Percentiles rank a stretch among this genome's conserved stretches.
Evolutionary conservation across 257 asterid species (phyloP).

Genomic region (Solanum tarapatanum): DNA sequence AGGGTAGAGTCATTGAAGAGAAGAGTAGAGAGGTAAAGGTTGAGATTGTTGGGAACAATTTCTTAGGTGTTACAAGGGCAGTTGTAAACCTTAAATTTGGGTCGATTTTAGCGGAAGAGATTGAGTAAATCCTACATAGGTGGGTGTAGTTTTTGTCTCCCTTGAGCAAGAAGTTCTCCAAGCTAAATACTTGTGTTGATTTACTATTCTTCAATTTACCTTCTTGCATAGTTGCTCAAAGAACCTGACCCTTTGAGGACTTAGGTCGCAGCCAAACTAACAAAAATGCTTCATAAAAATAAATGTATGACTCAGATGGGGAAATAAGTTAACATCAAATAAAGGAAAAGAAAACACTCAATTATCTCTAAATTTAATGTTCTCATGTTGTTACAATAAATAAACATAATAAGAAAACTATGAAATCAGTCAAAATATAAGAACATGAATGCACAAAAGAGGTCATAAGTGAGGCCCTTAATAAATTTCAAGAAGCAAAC

Average conservation of each 20-base stretch:
- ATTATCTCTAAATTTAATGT: background rate
- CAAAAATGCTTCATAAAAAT: background rate
- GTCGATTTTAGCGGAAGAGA: background rate
- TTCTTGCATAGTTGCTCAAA: background rate
- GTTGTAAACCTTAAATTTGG: background rate
- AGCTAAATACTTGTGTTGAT: background rate
- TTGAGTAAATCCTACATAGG: background rate
- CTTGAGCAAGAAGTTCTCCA: background rate
- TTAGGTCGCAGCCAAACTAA: background rate
- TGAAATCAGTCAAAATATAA: background rate
- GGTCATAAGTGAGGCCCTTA: background rate
- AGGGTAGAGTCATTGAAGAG: background rate
- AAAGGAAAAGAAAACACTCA: background rate
- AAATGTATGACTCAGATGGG: background rate
- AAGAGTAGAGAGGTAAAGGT: background rate
- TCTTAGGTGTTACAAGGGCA: background rate
- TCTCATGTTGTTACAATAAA: background rate
- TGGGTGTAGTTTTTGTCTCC: background rate
- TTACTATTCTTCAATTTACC: background rate
- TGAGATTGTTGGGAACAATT: background rate
- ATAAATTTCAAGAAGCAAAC: background rate
- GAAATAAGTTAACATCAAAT: background rate
- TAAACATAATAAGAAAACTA: background rate
- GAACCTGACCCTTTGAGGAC: background rate
- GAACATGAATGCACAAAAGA: background rate